Evolutionary conservation across 805 yeast species (phyloP).

Genomic region (Yarrowia phangngaensis): DNA sequence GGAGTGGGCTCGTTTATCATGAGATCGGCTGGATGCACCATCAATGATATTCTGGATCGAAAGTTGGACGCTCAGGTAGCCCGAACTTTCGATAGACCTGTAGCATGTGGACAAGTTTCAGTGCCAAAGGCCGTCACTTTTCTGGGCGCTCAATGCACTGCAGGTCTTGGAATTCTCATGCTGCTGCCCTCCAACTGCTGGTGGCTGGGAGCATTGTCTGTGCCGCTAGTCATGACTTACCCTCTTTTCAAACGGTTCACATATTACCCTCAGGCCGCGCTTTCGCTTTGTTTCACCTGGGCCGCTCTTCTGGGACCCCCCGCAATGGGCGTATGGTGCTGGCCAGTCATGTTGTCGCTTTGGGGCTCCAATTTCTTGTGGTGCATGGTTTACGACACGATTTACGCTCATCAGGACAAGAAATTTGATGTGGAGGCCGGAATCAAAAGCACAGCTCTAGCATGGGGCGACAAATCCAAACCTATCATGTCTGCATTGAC

Average conservation of each 20-base stretch:
- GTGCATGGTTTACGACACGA: conserved; percentile 95
- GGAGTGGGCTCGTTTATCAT: conserved; percentile 82
- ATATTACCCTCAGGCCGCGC: conserved; percentile 84
- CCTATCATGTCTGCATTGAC: conserved; percentile 62
- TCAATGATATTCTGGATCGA: conserved; percentile 84
- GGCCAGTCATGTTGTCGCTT: conserved; percentile 71
- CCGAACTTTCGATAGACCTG: conserved; percentile 87
- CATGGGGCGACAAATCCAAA: conserved; percentile 83
- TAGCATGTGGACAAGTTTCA: conserved; percentile 79
- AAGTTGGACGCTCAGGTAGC: conserved; percentile 80
- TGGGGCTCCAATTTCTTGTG: conserved; percentile 75
- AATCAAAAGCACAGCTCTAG: conserved; percentile 89
- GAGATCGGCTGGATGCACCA: conserved; percentile 98
- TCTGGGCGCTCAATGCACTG: conserved; percentile 66
- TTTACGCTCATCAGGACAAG: conserved; percentile 98
- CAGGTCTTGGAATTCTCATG: conserved; percentile 68
- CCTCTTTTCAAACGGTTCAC: conserved; percentile 94
- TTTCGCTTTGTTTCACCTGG: conserved; percentile 87
- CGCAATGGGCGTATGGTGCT: conserved; percentile 84
- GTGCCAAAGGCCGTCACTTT: conserved; percentile 66
- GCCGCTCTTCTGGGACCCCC: conserved; percentile 93
- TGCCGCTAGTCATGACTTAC: conserved; percentile 76
- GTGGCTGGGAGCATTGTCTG: conserved; percentile 72
- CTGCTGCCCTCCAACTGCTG: conserved; percentile 79
- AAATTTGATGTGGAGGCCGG: conserved; percentile 83